Evolutionary conservation across 345 rosid genomes (phyloP).

Genomic region (Sisymbrium irio): DNA sequence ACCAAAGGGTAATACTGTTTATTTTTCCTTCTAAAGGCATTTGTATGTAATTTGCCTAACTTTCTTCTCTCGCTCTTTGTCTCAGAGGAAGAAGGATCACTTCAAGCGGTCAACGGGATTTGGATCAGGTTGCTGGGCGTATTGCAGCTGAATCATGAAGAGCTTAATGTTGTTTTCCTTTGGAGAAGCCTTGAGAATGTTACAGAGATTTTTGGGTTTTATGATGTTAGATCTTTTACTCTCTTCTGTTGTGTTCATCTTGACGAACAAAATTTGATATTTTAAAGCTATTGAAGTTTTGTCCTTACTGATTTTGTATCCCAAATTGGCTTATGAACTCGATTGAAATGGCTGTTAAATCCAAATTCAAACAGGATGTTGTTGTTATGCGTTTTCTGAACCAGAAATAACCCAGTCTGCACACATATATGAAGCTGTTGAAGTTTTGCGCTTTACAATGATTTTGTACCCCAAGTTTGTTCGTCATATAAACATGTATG

Average conservation of each 20-base stretch:
- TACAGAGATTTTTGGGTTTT: neutral
- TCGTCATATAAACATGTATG: too few species aligned
- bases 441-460: too few species aligned
- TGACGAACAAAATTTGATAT: neutral
- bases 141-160: slow-evolving; percentile 46
- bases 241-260: neutral
- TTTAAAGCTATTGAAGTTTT: slow-evolving; percentile 1
- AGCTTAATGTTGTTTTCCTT: slow-evolving; percentile 4
- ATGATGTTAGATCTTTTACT: neutral
- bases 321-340: neutral
- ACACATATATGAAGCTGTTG: neutral
- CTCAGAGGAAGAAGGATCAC: slow-evolving; percentile 75
- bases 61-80: neutral
- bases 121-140: slow-evolving; percentile 82
- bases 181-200: neutral
- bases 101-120: slow-evolving; percentile 73
- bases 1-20: slow-evolving; percentile 46
- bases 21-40: too few species aligned
- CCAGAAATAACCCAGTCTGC: too few species aligned
- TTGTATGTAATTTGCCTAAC: neutral
- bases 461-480: too few species aligned
- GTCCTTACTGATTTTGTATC: slow-evolving; percentile 2
- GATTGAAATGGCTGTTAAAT: neutral
- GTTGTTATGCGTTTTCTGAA: neutral
- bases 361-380: neutral